phyloP scores from a whole-genome alignment of 768 basidiomycete species.

The Amylocystis lapponica region DNA sequence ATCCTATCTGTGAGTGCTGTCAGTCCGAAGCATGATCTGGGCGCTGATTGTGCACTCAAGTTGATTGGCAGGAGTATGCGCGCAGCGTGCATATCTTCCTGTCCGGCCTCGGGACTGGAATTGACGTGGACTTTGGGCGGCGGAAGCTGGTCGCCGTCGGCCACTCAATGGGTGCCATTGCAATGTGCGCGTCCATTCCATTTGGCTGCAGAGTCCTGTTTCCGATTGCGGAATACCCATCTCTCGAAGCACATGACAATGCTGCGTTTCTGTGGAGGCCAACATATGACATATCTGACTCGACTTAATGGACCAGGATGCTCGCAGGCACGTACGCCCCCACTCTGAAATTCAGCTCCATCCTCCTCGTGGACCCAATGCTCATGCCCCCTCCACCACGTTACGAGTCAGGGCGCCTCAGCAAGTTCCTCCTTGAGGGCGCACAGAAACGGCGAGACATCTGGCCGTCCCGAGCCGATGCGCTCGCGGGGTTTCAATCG shows the following conservation, averaged over 20 bases:
- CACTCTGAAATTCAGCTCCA: background rate
- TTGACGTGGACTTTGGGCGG: conserved; percentile 43
- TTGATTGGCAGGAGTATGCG: conserved; percentile 50
- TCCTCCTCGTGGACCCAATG: background rate
- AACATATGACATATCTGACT: no score
- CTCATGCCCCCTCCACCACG: no score
- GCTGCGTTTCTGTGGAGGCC: no score
- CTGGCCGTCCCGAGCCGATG: no score
- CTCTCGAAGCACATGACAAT: background rate
- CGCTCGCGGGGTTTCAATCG: no score
- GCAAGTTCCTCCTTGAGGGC: no score
- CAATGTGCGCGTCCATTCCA: no score
- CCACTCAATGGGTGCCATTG: conserved; percentile 45
- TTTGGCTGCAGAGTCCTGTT: no score
- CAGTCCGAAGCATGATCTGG: background rate
- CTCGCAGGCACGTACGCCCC: no score
- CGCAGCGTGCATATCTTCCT: conserved; percentile 43
- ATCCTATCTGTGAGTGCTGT: conserved; percentile 37
- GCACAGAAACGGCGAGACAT: no score
- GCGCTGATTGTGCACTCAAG: conserved; percentile 24
- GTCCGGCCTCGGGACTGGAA: conserved; percentile 40
- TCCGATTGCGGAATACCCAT: no score
- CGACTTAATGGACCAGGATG: no score
- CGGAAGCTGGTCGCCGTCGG: conserved; percentile 46
- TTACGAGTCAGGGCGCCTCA: background rate